phyloP scores from a whole-genome alignment of 345 rosid genomes.

The Camelina hispida region DNA sequence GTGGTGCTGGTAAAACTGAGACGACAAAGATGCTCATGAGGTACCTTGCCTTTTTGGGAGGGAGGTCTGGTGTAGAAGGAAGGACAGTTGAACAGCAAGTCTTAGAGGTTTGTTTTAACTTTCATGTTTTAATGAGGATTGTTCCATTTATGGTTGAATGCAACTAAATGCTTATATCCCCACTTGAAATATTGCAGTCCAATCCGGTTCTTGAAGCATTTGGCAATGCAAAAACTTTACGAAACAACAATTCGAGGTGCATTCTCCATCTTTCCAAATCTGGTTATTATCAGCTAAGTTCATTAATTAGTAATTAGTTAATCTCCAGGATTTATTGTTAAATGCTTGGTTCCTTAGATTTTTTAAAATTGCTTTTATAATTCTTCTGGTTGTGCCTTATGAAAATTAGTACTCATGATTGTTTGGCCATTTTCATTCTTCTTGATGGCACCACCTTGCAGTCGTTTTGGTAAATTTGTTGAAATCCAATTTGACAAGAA shows the following conservation, averaged over 20 bases:
- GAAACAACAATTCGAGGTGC: slow-evolving; percentile 95
- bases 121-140: slow-evolving; percentile 15
- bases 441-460: slow-evolving; percentile 41
- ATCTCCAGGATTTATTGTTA: slow-evolving; percentile 4
- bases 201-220: slow-evolving; percentile 98
- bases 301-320: not conserved
- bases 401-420: slow-evolving; percentile 21
- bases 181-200: slow-evolving; percentile 58
- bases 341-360: slow-evolving; percentile 14
- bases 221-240: slow-evolving; percentile 94
- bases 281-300: not conserved
- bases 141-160: slow-evolving; percentile 2
- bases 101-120: slow-evolving; percentile 62
- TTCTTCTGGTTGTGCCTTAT: slow-evolving; percentile 7
- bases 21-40: slow-evolving; percentile 98
- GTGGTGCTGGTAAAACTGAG: slow-evolving; percentile 99
- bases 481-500: slow-evolving; percentile 91
- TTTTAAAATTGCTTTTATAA: not conserved
- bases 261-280: slow-evolving; percentile 26
- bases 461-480: slow-evolving; percentile 97
- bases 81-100: slow-evolving; percentile 97
- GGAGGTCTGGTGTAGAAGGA: slow-evolving; percentile 93
- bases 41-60: slow-evolving; percentile 89
- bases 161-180: slow-evolving; percentile 20
- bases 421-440: slow-evolving; percentile 27